Evolutionary conservation across 257 asterid species (phyloP).

Genomic region (Leonotis leonurus): DNA sequence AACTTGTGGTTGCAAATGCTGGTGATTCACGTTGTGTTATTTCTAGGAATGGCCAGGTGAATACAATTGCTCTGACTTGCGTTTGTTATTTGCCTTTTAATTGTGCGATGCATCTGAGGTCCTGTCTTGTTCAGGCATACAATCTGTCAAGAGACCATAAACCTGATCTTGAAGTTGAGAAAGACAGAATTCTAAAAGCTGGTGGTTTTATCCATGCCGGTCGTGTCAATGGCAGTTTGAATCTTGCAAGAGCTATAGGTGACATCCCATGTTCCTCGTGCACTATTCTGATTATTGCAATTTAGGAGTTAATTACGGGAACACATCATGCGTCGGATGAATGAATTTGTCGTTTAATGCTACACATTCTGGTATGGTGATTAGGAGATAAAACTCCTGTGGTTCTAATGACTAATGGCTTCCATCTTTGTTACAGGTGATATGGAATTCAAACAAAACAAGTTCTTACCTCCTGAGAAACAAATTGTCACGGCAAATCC

Average conservation of each 20-base stretch:
- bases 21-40: slow-evolving; percentile 98
- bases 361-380: background rate
- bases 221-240: slow-evolving; percentile 89
- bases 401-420: slow-evolving; percentile 1
- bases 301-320: background rate
- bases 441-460: slow-evolving; percentile 99
- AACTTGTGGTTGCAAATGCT: slow-evolving; percentile 88
- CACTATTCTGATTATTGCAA: slow-evolving; percentile 5
- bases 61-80: background rate
- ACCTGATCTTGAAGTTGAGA: slow-evolving; percentile 90
- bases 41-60: slow-evolving; percentile 96
- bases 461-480: slow-evolving; percentile 79
- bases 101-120: background rate
- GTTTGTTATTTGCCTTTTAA: background rate
- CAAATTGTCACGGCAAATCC: slow-evolving; percentile 94
- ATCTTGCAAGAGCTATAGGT: slow-evolving; percentile 97
- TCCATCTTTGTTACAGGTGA: slow-evolving; percentile 58
- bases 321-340: background rate
- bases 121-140: slow-evolving; percentile 55
- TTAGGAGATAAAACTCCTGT: background rate
- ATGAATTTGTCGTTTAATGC: background rate
- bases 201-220: slow-evolving; percentile 97
- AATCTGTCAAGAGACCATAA: slow-evolving; percentile 96
- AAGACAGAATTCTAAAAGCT: slow-evolving; percentile 81
- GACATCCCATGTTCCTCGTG: background rate